Evolutionary conservation across 805 yeast genomes (phyloP).

Genomic region (Vanderwaltozyma yarrowii): DNA sequence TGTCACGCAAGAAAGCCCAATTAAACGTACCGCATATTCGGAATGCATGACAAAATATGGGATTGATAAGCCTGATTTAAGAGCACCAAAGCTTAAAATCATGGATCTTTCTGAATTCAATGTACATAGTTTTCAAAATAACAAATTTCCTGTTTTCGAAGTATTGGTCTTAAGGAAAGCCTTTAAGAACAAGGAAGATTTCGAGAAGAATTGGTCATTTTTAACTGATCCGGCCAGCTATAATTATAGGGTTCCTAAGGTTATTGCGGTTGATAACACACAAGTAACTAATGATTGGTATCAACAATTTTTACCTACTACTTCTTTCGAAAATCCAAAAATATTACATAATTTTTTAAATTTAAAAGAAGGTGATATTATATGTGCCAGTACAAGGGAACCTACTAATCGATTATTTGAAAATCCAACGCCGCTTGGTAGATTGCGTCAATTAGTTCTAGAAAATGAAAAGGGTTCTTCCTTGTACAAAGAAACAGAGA

Average conservation of each 20-base stretch:
- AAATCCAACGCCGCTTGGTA: slow-evolving; percentile 91
- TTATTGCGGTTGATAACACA: slow-evolving; percentile 39
- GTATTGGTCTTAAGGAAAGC: slow-evolving; percentile 53
- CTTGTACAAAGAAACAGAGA: slow-evolving; percentile 10
- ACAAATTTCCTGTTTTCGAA: slow-evolving; percentile 61
- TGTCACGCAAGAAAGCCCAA: slow-evolving; percentile 9
- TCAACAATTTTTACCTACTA: slow-evolving; percentile 23
- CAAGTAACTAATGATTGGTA: slow-evolving; percentile 37
- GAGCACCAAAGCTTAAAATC: slow-evolving; percentile 46
- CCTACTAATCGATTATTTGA: slow-evolving; percentile 56
- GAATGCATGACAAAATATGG: slow-evolving; percentile 72
- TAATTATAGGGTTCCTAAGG: slow-evolving; percentile 46
- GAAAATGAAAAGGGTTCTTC: slow-evolving; percentile 36
- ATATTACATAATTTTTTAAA: slow-evolving; percentile 29
- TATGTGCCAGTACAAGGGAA: slow-evolving; percentile 69
- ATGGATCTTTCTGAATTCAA: slow-evolving; percentile 37
- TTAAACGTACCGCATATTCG: slow-evolving; percentile 46
- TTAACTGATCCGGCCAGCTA: slow-evolving; percentile 38
- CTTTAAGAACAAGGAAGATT: slow-evolving; percentile 25
- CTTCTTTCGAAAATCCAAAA: slow-evolving; percentile 26
- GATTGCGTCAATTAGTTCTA: slow-evolving; percentile 66
- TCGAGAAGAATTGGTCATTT: slow-evolving; percentile 27
- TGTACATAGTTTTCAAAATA: slow-evolving; percentile 26
- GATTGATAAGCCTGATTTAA: slow-evolving; percentile 88
- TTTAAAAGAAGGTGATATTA: slow-evolving; percentile 55